phyloP scores from a whole-genome alignment of 768 basidiomycete species.

The Lentinula guzmanii region DNA sequence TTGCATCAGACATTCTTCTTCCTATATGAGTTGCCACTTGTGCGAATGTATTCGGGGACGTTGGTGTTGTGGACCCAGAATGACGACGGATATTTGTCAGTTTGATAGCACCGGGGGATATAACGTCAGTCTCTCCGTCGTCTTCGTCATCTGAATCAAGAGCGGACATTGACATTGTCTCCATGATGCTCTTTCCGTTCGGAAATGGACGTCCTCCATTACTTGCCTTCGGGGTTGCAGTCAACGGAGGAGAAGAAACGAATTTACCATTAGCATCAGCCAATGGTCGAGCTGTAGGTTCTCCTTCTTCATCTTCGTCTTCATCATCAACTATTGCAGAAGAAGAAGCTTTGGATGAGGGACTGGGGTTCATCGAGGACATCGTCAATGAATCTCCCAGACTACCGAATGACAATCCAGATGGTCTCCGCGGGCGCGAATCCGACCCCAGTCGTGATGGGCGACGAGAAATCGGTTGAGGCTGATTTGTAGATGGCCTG shows the following conservation, averaged over 20 bases:
- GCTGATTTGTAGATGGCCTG: constrained; percentile 24
- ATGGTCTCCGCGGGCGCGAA: constrained; percentile 26
- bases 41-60: constrained; percentile 12
- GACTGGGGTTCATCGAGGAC: constrained; percentile 16
- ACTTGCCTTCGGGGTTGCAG: constrained; percentile 2
- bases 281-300: constrained; percentile 11
- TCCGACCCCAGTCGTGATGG: constrained; percentile 16
- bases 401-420: constrained; percentile 19
- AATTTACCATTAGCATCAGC: constrained; percentile 2
- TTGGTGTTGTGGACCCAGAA: neutral
- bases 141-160: constrained; percentile 42
- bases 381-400: constrained; percentile 28
- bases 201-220: constrained; percentile 9
- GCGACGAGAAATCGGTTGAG: constrained; percentile 13
- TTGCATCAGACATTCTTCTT: constrained; percentile 35
- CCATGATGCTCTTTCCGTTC: constrained; percentile 25
- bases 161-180: constrained; percentile 47
- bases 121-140: constrained; percentile 7
- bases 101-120: neutral
- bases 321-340: neutral
- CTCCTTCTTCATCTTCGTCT: constrained; percentile 12
- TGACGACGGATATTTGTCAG: neutral
- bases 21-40: constrained; percentile 31
- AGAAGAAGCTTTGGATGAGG: neutral
- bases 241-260: neutral